Evolutionary conservation across 495 filamentous ascomycete species (phyloP), one percentile per base, ranked within the genome.

Genomic region (Annulohypoxylon moriforme): DNA sequence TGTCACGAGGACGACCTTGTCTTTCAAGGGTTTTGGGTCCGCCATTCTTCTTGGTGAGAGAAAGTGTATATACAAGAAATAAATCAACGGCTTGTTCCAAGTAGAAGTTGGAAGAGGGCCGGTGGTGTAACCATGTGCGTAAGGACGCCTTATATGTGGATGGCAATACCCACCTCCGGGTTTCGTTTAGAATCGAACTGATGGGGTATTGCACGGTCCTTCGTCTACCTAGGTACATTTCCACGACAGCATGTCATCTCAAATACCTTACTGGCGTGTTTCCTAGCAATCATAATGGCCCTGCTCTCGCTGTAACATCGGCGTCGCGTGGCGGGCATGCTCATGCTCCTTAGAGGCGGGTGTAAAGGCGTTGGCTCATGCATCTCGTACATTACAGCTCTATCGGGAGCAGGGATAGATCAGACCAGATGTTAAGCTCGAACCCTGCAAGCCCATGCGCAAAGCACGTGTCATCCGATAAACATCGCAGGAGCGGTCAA

Each of bases 1-100:
- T 33, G 86, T 88, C 24, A 88, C 63, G 50, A 81, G 80, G 69
- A 85, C 82, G 60, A 85, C 80, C 77, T 83, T 88, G 67, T 61
- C 44, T 14, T 50, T 57, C 1, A 66, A 34, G 40, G 71, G 66
- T 16, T 69, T 61, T 8, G 66, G 56, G 49, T 63, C 50, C 20
- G 71, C 71, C 71, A 73, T 73, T 40, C n/a, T 25, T 42, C 1
- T 25, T 20, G 14, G 20, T n/a, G 13, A 14, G 13, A 40, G 34
- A 59, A 13, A 2, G 31, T 57, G 9, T 25, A 42, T 58, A 16
- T 25, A 9, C 24, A 3, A 25, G 2, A 11, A 57, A 31, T 27
- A 44, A 40, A 14, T 50, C 3, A 13, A 27, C 31, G 13, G 14
- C 13, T 33, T 18, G 18, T 3, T 33, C 7, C 4, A 29, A 29